Conservation (phyloP, 1,139 yeast genomes). For the Geotrichum cucujoidarum region DNA sequence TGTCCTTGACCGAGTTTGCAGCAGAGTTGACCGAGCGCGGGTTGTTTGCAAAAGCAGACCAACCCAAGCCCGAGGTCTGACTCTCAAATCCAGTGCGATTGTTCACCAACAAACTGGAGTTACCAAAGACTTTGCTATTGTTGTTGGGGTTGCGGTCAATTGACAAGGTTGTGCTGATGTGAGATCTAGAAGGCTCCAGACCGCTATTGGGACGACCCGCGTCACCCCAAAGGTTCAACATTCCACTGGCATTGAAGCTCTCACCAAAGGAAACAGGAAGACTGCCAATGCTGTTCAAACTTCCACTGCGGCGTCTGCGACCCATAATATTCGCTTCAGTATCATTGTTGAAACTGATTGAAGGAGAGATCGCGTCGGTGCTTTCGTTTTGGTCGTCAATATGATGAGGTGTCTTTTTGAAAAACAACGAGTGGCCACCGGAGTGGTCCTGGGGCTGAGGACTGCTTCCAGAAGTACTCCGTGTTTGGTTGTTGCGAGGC, state of each 20-base stretch:
- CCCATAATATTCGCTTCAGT: conserved; percentile 10
- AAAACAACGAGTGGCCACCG: conserved; percentile 10
- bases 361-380: background rate
- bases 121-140: conserved; percentile 6
- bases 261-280: conserved; percentile 19
- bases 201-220: conserved; percentile 2
- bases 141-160: conserved; percentile 15
- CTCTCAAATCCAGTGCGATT: conserved; percentile 16
- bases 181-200: conserved; percentile 17
- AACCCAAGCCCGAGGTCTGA: conserved; percentile 14
- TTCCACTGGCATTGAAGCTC: conserved; percentile 13
- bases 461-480: conserved; percentile 9
- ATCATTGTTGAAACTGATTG: conserved; percentile 4
- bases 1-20: conserved; percentile 4
- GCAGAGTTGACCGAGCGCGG: conserved; percentile 4
- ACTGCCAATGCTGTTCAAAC: conserved; percentile 18
- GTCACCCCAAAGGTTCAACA: conserved; percentile 17
- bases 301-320: conserved; percentile 16
- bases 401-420: conserved; percentile 2
- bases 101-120: conserved; percentile 7
- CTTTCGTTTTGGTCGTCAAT: conserved; percentile 1
- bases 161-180: conserved; percentile 15
- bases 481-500: conserved; percentile 14
- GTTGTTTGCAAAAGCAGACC: conserved; percentile 13
- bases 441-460: conserved; percentile 7